These are phyloP conservation scores for Balakata baccata DNA, from an alignment of 345 rosid genomes.

Conservation along the genomic window DNA sequence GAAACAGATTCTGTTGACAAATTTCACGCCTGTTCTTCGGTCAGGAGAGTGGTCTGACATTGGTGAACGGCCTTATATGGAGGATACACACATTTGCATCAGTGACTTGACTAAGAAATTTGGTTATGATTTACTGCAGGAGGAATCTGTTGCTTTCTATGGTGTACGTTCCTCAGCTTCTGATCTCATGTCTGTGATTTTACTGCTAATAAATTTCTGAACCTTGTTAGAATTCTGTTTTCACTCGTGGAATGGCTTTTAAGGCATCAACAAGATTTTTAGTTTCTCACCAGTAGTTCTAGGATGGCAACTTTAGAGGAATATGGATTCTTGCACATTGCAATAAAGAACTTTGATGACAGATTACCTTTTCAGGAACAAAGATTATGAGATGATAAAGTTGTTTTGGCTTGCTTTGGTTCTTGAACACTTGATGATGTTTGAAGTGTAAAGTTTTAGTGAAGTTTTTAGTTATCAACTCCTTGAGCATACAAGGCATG, in stretches of 20 bases:
- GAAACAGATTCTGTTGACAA: constrained; percentile 28
- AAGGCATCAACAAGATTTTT: not conserved
- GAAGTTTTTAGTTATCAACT: not conserved
- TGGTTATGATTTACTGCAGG: constrained; percentile 32
- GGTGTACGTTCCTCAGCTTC: constrained; percentile 48
- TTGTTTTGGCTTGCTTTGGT: not conserved
- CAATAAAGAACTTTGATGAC: not conserved
- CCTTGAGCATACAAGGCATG: too few relatives aligned
- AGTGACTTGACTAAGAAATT: constrained; percentile 55
- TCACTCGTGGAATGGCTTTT: too few relatives aligned
- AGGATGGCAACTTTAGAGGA: not conserved
- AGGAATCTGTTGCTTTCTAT: constrained; percentile 57
- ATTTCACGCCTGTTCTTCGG: constrained; percentile 53
- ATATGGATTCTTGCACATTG: not conserved
- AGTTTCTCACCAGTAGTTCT: not conserved
- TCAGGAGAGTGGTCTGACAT: constrained; percentile 85
- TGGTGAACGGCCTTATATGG: constrained; percentile 60
- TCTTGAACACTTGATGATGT: not conserved
- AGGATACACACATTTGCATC: constrained; percentile 79
- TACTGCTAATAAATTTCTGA: not conserved
- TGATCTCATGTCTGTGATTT: not conserved
- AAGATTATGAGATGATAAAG: not conserved
- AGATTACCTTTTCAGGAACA: not conserved
- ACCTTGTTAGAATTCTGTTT: not conserved
- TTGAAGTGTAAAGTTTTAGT: not conserved